These are phyloP conservation scores for Trichoderma aggressivum DNA, from an alignment of 2,329 filamentous ascomycete species.

Conservation along the genomic window DNA sequence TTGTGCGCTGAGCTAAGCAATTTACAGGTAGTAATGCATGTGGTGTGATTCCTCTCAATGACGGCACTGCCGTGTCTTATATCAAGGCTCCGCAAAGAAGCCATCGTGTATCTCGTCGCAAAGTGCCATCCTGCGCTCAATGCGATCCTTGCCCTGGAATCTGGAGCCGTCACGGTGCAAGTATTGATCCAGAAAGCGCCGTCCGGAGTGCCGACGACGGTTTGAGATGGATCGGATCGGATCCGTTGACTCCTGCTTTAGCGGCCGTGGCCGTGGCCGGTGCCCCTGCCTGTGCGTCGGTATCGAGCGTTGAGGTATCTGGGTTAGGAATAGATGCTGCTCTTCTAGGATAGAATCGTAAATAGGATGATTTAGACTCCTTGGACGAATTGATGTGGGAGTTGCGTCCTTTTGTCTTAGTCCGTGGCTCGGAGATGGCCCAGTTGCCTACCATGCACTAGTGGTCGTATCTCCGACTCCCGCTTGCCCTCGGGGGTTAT, in stretches of 20 bases:
- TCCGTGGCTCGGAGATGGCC: conserved; percentile 7
- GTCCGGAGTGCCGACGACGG: not conserved
- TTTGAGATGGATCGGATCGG: conserved; percentile 8
- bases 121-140: not conserved
- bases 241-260: conserved; percentile 4
- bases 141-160: not conserved
- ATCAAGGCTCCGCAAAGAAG: not conserved
- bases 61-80: not conserved
- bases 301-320: not conserved
- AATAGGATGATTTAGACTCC: not conserved
- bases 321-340: conserved; percentile 17
- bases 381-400: conserved; percentile 17
- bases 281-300: not conserved
- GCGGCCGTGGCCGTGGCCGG: not conserved
- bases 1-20: not conserved
- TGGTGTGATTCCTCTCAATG: not conserved
- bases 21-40: not conserved
- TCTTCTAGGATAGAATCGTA: conserved; percentile 17
- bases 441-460: conserved; percentile 17
- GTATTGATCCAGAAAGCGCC: not conserved
- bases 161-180: not conserved
- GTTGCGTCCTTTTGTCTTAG: conserved; percentile 18
- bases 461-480: conserved; percentile 15
- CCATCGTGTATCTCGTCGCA: not conserved
- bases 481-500: conserved; percentile 10